Evolutionary conservation across 768 basidiomycete genomes (phyloP).

Genomic region (Ramaria rubella): DNA sequence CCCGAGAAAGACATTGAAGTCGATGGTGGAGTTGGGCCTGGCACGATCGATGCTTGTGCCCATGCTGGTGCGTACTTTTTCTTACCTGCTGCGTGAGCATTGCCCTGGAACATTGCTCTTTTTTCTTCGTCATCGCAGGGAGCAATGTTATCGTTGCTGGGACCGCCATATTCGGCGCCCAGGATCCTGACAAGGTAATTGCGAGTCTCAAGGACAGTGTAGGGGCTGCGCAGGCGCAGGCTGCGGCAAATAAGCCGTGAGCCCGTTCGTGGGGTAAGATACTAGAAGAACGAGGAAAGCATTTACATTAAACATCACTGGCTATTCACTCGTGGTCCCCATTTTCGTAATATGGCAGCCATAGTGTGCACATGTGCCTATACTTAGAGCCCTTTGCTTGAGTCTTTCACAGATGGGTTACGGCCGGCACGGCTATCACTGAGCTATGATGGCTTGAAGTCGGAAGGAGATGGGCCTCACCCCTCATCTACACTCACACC

Average conservation of each 20-base stretch:
- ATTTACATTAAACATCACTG: too few species aligned
- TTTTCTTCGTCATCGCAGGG: conserved; percentile 41
- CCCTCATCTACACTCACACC: too few species aligned
- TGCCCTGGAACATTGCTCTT: neutral
- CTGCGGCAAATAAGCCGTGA: neutral
- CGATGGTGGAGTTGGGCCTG: conserved; percentile 94
- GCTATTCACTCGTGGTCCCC: too few species aligned
- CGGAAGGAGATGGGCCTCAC: too few species aligned
- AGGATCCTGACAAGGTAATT: conserved; percentile 77
- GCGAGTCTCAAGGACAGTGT: conserved; percentile 61
- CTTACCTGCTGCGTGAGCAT: neutral
- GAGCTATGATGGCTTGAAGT: too few species aligned
- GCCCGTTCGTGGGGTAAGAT: too few species aligned
- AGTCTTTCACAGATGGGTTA: too few species aligned
- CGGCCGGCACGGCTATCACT: too few species aligned
- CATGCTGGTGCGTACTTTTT: conserved; percentile 61
- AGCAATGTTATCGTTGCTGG: conserved; percentile 99
- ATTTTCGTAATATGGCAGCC: too few species aligned
- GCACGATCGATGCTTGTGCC: conserved; percentile 82
- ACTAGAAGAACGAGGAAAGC: too few species aligned
- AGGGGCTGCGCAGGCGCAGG: conserved; percentile 52
- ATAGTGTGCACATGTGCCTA: too few species aligned
- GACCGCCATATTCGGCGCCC: conserved; percentile 84
- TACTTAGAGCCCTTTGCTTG: too few species aligned
- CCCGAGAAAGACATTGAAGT: conserved; percentile 96